phyloP scores from a whole-genome alignment of 495 filamentous ascomycete species.

The Xylaria bambusicola region DNA sequence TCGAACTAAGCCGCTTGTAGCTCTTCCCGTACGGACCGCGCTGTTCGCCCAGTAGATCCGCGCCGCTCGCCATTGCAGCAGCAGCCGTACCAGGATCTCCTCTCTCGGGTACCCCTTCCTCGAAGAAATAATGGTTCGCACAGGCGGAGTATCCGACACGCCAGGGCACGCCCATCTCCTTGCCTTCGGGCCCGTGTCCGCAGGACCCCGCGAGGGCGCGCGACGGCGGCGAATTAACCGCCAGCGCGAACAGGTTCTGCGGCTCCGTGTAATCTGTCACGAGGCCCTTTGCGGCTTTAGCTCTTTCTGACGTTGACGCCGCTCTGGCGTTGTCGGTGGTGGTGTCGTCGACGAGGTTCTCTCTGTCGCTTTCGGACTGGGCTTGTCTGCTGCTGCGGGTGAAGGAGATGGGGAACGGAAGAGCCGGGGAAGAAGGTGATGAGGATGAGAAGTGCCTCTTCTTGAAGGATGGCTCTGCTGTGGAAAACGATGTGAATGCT shows the following conservation, averaged over 20 bases:
- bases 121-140: constrained; percentile 44
- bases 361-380: constrained; percentile 5
- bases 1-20: constrained; percentile 32
- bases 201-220: constrained; percentile 59
- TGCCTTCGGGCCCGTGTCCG: constrained; percentile 59
- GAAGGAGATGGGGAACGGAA: not conserved
- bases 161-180: constrained; percentile 61
- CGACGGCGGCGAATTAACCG: constrained; percentile 66
- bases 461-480: not conserved
- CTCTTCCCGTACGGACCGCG: constrained; percentile 17
- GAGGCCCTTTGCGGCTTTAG: constrained; percentile 50
- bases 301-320: not conserved
- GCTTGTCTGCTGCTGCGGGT: not conserved
- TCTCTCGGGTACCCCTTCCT: constrained; percentile 26
- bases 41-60: constrained; percentile 20
- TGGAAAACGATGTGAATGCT: not conserved
- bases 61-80: constrained; percentile 20
- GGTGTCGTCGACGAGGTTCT: not conserved
- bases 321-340: too few relatives aligned
- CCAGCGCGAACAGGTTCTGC: constrained; percentile 67
- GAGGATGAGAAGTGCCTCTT: not conserved
- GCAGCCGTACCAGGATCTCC: not conserved
- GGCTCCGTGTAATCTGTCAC: constrained; percentile 75
- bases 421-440: not conserved
- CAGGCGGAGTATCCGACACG: constrained; percentile 49